phyloP scores from a whole-genome alignment of 352 stramenopile genomes.

The Lagenidium sp. region DNA sequence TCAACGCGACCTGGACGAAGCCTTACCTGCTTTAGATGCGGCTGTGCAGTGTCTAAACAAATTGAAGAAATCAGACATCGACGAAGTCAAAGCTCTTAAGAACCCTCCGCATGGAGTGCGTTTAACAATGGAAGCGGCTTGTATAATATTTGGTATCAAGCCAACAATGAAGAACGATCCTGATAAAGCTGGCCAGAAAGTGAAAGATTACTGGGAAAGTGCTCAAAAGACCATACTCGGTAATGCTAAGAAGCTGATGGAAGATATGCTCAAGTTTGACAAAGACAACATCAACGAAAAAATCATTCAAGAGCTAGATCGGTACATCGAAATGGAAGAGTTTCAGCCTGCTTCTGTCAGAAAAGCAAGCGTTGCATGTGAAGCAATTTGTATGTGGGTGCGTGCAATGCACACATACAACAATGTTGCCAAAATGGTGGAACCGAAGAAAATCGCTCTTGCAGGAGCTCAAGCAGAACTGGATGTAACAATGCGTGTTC shows the following conservation, averaged over 20 bases:
- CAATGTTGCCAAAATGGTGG: slow-evolving; percentile 88
- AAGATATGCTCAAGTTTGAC: slow-evolving; percentile 87
- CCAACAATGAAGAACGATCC: slow-evolving; percentile 81
- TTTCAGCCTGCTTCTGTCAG: slow-evolving; percentile 85
- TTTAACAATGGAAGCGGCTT: slow-evolving; percentile 89
- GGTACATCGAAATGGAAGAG: slow-evolving; percentile 88
- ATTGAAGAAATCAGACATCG: slow-evolving; percentile 92
- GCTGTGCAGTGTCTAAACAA: slow-evolving; percentile 89
- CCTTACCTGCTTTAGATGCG: slow-evolving; percentile 85
- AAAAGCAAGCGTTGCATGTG: slow-evolving; percentile 88
- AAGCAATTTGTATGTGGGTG: slow-evolving; percentile 93
- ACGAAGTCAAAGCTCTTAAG: slow-evolving; percentile 88
- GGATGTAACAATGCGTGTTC: slow-evolving; percentile 79
- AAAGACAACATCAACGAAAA: slow-evolving; percentile 87
- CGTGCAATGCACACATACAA: slow-evolving; percentile 92
- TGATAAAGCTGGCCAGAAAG: slow-evolving; percentile 87
- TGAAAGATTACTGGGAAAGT: slow-evolving; percentile 88
- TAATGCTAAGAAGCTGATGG: slow-evolving; percentile 86
- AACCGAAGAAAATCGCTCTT: slow-evolving; percentile 87
- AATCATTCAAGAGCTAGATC: slow-evolving; percentile 80
- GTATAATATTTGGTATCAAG: slow-evolving; percentile 94
- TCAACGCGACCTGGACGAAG: slow-evolving; percentile 89
- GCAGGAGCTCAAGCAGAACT: slow-evolving; percentile 75
- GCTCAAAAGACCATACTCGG: slow-evolving; percentile 81
- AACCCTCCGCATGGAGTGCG: slow-evolving; percentile 82